Conservation (phyloP, 257 asterid species). For the Coffea eugenioides region DNA sequence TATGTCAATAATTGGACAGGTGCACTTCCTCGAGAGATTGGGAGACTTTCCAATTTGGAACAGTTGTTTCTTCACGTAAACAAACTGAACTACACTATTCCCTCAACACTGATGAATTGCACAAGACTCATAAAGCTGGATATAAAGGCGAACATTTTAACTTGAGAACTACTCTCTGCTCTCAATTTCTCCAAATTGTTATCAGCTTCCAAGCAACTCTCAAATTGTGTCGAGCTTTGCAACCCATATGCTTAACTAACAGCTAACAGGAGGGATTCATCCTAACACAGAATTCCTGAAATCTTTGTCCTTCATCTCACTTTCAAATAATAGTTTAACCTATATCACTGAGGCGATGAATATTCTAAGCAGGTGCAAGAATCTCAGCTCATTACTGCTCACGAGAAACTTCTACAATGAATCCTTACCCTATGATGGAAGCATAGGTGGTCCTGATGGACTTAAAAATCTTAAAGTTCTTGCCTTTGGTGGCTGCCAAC, state of each 20-base stretch:
- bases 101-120: slow-evolving; percentile 68
- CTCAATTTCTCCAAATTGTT: slow-evolving; percentile 75
- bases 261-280: slow-evolving; percentile 58
- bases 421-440: slow-evolving; percentile 44
- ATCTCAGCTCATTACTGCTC: slow-evolving; percentile 57
- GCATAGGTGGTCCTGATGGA: slow-evolving; percentile 39
- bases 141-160: slow-evolving; percentile 71
- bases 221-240: slow-evolving; percentile 59
- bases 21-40: slow-evolving; percentile 58
- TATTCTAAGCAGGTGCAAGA: slow-evolving; percentile 64
- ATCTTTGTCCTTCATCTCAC: slow-evolving; percentile 72
- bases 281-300: slow-evolving; percentile 51
- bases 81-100: slow-evolving; percentile 60
- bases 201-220: slow-evolving; percentile 53
- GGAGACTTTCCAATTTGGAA: slow-evolving; percentile 60
- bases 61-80: slow-evolving; percentile 72
- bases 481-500: slow-evolving; percentile 70
- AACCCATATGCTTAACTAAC: slow-evolving; percentile 71
- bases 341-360: slow-evolving; percentile 63
- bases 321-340: slow-evolving; percentile 72
- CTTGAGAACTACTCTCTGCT: slow-evolving; percentile 70
- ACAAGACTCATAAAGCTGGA: slow-evolving; percentile 54
- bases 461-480: slow-evolving; percentile 63
- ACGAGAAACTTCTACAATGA: slow-evolving; percentile 71
- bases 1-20: slow-evolving; percentile 62